Evolutionary conservation across 2,329 filamentous ascomycete genomes (phyloP), one percentile per base, ranked within the genome.

Genomic region (Lasiodiplodia gonubiensis): DNA sequence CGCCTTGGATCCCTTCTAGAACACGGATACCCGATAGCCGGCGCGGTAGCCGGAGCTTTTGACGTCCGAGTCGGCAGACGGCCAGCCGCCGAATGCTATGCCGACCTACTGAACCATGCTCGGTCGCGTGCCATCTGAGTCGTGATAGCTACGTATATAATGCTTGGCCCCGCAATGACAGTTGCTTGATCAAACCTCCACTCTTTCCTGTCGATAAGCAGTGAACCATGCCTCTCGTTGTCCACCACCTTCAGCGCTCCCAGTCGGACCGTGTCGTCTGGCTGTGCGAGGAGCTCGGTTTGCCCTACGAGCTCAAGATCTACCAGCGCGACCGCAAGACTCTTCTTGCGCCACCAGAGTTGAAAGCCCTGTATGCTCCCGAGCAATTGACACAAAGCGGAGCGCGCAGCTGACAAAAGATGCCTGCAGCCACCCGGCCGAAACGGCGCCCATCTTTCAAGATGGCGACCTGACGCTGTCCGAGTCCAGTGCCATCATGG

Each of bases 231-330:
- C 25, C 64, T 25, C 71, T 79, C 57, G 74, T 74, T 49, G 70
- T 79, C 63, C 76, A 79, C 72, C 77, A 79, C 61, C 75, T 79
- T 6, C 77, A 77, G 70, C 64, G 75, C 74, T 88, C 86, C 12
- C 87, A 90, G 74, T 89, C 87, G 42, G 88, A 90, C 74, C 86
- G 89, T 49, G 82, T 90, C 63, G 78, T 85, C 72, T 90, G 86
- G 84, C 84, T 90, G 54, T 86, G 86, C 74, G 88, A 91, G 75
- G 89, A 91, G 75, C 84, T 90, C 21, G 75, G 77, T 57, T 76
- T 91, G 63, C 73, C 80, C 2, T 90, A 90, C 74, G 72, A 79
- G 1, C 75, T 86, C 12, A 78, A 79, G 67, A 76, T 78, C 49
- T 81, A 87, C 78, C 68, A 80, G 61, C 83, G 85, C 52, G 72